Evolutionary conservation across 2,329 filamentous ascomycete species (phyloP).

Genomic region (Elsinoe batatas): DNA sequence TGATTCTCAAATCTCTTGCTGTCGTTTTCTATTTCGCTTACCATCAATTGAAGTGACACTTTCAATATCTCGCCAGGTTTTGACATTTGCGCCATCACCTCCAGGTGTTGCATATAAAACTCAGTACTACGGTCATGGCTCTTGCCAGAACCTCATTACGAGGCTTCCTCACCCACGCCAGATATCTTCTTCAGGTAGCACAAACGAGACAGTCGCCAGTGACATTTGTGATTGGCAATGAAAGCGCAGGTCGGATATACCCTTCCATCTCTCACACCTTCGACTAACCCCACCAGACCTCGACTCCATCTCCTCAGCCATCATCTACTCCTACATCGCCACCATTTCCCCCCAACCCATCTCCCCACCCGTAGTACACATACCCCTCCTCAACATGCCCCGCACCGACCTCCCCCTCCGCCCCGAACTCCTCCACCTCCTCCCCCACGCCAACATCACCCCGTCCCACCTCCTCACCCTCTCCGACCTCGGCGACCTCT

Average conservation of each 20-base stretch:
- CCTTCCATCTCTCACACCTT: constrained; percentile 16
- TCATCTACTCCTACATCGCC: constrained; percentile 65
- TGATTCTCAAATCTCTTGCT: background rate
- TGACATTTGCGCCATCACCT: background rate
- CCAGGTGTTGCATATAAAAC: background rate
- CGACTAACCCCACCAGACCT: constrained; percentile 53
- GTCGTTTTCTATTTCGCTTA: background rate
- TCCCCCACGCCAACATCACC: constrained; percentile 50
- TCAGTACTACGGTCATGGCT: constrained; percentile 24
- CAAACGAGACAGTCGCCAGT: constrained; percentile 32
- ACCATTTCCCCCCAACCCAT: constrained; percentile 44
- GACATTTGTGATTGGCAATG: constrained; percentile 45
- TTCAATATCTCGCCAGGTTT: background rate
- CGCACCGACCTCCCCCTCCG: constrained; percentile 59
- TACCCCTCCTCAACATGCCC: constrained; percentile 64
- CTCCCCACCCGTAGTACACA: constrained; percentile 44
- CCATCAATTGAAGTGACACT: no score
- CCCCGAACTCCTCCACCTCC: constrained; percentile 59
- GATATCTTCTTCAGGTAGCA: constrained; percentile 32
- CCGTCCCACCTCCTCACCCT: constrained; percentile 56
- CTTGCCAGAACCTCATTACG: constrained; percentile 37
- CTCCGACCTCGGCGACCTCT: constrained; percentile 46
- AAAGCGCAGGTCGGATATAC: constrained; percentile 36
- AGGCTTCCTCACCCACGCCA: constrained; percentile 38
- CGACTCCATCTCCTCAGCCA: constrained; percentile 66